These are phyloP conservation scores for Excoecaria cochinchinensis DNA, from an alignment of 345 rosid species.

Conservation along the genomic window DNA sequence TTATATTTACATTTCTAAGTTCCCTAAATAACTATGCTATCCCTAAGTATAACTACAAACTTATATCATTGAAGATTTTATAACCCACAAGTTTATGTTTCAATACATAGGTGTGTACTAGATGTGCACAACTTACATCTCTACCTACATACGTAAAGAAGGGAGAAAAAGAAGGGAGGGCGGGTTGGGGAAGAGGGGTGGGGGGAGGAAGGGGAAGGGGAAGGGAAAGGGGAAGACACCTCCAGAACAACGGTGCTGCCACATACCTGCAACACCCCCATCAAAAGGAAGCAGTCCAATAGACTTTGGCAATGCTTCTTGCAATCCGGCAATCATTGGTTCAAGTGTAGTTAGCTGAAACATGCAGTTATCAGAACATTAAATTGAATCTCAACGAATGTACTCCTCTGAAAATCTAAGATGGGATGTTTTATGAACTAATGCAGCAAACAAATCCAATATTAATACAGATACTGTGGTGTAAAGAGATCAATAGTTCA, in stretches of 20 bases:
- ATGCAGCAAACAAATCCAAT: background rate
- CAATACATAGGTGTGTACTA: background rate
- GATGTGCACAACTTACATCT: background rate
- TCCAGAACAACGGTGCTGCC: background rate
- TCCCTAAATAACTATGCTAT: background rate
- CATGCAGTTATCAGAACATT: conserved; percentile 14
- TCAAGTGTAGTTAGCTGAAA: conserved; percentile 75
- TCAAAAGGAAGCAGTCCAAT: conserved; percentile 95
- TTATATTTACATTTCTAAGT: background rate
- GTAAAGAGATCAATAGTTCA: background rate
- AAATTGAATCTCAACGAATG: conserved; percentile 15
- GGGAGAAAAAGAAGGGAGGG: background rate
- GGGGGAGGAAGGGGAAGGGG: no score
- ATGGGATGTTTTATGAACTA: background rate
- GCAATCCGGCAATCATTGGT: conserved; percentile 85
- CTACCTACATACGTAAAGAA: background rate
- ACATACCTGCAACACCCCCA: conserved; percentile 85
- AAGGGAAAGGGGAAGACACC: no score
- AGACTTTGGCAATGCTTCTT: conserved; percentile 90
- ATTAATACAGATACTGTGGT: background rate
- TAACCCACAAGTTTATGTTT: background rate
- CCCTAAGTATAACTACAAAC: background rate
- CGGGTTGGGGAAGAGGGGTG: no score
- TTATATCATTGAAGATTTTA: background rate
- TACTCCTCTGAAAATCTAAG: background rate